Evolutionary conservation across 2,329 filamentous ascomycete species (phyloP).

Genomic region (Xylariaceae sp.): DNA sequence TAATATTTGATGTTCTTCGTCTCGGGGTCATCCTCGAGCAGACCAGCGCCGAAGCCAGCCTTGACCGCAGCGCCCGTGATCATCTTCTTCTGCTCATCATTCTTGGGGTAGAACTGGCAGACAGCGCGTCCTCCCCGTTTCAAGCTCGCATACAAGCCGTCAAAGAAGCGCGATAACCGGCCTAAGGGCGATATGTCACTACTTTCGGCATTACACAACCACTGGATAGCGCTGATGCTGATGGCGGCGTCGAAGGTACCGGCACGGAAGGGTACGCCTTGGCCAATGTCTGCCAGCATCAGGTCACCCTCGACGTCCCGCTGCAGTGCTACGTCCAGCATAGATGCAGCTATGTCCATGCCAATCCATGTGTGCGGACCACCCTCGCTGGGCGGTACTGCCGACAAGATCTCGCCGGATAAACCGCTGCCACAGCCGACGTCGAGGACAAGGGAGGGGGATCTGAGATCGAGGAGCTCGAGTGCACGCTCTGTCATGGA

Average conservation of each 20-base stretch:
- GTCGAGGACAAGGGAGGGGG: conserved; percentile 89
- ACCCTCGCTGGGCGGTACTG: conserved; percentile 71
- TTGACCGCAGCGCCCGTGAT: conserved; percentile 89
- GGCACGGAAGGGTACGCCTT: conserved; percentile 91
- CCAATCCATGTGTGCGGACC: conserved; percentile 96
- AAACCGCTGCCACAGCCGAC: conserved; percentile 96
- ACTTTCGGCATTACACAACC: conserved; percentile 95
- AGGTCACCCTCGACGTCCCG: conserved; percentile 92
- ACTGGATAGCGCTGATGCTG: conserved; percentile 95
- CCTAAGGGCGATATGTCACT: conserved; percentile 83
- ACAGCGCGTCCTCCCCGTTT: conserved; percentile 87
- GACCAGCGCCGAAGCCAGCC: conserved; percentile 92
- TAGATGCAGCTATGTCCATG: conserved; percentile 93
- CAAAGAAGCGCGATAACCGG: conserved; percentile 85
- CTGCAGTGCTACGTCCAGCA: conserved; percentile 94
- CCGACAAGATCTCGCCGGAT: conserved; percentile 89
- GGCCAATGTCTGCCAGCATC: conserved; percentile 93
- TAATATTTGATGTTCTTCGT: conserved; percentile 99
- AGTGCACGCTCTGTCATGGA: conserved; percentile 94
- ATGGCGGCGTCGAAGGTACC: conserved; percentile 95
- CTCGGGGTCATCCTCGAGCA: conserved; percentile 92
- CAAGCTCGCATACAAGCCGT: conserved; percentile 85
- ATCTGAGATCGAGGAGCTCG: conserved; percentile 81
- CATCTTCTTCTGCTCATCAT: conserved; percentile 89
- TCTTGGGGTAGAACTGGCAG: conserved; percentile 98